Percentiles rank a stretch among this genome's conserved stretches.
These are phyloP conservation scores for Mucor irregularis DNA, from an alignment of 371 early-diverging fungal genomes.

Conservation along the genomic window DNA sequence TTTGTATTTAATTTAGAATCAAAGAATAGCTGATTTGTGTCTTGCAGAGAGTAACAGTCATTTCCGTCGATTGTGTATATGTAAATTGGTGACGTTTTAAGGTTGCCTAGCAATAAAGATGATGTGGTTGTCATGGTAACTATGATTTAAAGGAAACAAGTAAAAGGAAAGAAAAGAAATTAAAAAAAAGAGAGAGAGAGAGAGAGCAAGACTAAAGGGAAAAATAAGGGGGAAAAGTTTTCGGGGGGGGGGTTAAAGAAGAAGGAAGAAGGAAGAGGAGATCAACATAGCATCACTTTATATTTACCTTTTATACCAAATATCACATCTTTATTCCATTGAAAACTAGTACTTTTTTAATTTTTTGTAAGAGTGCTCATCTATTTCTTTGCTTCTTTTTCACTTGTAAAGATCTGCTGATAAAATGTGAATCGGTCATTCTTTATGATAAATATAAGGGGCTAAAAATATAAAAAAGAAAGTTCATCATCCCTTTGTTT, in stretches of 20 bases:
- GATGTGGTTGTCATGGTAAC: not conserved
- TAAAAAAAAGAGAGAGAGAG: not conserved
- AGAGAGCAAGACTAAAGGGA: conserved; percentile 8
- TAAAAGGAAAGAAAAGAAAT: conserved; percentile 11
- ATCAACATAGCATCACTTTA: conserved; percentile 7
- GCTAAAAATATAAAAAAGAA: conserved; percentile 4
- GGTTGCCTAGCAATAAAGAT: not conserved
- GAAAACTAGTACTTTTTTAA: too few species aligned
- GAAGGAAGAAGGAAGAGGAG: conserved; percentile 3
- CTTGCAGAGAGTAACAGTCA: conserved; percentile 24
- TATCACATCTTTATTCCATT: not conserved
- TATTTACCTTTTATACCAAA: not conserved
- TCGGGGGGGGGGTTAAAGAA: too few species aligned
- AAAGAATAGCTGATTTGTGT: conserved; percentile 17
- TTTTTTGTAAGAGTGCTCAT: too few species aligned
- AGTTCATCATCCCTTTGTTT: not conserved
- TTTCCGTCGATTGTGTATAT: conserved; percentile 7
- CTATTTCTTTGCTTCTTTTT: too few species aligned
- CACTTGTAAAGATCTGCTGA: not conserved
- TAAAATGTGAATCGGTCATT: conserved; percentile 13
- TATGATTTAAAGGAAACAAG: conserved; percentile 1
- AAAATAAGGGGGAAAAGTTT: too few species aligned
- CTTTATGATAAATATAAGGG: conserved; percentile 14
- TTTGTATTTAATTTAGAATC: conserved; percentile 8
- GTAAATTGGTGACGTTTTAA: conserved; percentile 9